A percentile compares a stretch with the other conserved stretches of the same genome.
Conservation (phyloP, 2,329 filamentous ascomycete genomes). For the Pseudogymnoascus sp. region DNA sequence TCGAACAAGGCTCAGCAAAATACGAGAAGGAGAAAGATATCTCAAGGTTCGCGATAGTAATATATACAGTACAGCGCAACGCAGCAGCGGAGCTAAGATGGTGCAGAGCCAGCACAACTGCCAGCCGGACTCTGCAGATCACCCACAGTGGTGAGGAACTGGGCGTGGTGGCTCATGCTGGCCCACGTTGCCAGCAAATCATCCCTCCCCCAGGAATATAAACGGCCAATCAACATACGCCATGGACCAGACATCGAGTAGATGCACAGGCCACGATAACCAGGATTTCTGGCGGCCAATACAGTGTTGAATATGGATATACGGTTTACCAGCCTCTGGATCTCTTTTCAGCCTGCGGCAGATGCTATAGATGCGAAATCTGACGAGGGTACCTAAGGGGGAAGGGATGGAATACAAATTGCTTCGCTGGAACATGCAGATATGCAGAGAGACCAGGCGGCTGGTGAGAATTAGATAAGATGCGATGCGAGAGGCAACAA, state of each 20-base stretch:
- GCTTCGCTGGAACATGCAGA: not conserved
- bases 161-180: slow-evolving; percentile 6
- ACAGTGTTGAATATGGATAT: not conserved
- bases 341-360: slow-evolving; percentile 6
- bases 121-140: slow-evolving; percentile 7
- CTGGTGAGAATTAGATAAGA: slow-evolving; percentile 4
- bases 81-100: slow-evolving; percentile 1
- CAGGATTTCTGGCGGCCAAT: slow-evolving; percentile 5
- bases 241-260: not conserved
- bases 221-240: not conserved
- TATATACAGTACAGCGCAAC: slow-evolving; percentile 7
- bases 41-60: not conserved
- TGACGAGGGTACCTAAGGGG: slow-evolving; percentile 5
- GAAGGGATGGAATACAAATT: slow-evolving; percentile 1
- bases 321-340: not conserved
- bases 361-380: slow-evolving; percentile 7
- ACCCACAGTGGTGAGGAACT: slow-evolving; percentile 5
- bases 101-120: slow-evolving; percentile 7
- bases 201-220: slow-evolving; percentile 8
- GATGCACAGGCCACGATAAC: slow-evolving; percentile 5
- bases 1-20: slow-evolving; percentile 8
- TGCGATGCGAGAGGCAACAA: too few relatives aligned
- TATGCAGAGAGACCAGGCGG: not conserved
- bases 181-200: slow-evolving; percentile 9
- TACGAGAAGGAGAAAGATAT: slow-evolving; percentile 4